A percentile compares a stretch with the other conserved stretches of the same genome.
These are phyloP conservation scores for Fusarium devonianum DNA, from an alignment of 2,329 filamentous ascomycete species.

Conservation along the genomic window DNA sequence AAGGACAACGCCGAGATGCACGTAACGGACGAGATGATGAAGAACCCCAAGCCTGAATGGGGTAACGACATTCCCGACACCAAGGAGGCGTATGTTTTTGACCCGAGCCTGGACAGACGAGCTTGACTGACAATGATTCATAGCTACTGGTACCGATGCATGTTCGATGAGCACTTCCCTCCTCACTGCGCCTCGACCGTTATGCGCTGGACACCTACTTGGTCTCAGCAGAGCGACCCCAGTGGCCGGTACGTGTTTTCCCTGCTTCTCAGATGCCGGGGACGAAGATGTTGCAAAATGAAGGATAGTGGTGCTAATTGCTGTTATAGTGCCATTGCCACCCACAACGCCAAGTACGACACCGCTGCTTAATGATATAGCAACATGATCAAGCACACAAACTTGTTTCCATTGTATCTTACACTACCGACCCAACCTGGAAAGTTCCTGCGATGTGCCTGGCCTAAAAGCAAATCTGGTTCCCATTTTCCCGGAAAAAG, in stretches of 20 bases:
- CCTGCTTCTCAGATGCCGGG: neutral
- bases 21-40: conserved; percentile 97
- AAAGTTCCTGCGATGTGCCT: conserved; percentile 23
- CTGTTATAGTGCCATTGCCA: conserved; percentile 71
- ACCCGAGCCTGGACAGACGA: neutral
- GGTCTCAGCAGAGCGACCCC: conserved; percentile 95
- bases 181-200: conserved; percentile 90
- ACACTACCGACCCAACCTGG: conserved; percentile 12
- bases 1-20: conserved; percentile 92
- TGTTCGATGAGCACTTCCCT: conserved; percentile 99
- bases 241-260: conserved; percentile 75
- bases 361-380: conserved; percentile 48
- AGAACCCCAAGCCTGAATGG: conserved; percentile 98
- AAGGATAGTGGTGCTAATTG: conserved; percentile 22
- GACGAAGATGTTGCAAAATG: neutral
- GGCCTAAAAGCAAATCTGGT: conserved; percentile 46
- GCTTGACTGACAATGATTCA: conserved; percentile 36
- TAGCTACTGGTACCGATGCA: conserved; percentile 94
- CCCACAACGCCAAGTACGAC: conserved; percentile 78
- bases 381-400: conserved; percentile 25
- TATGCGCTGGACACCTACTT: conserved; percentile 95
- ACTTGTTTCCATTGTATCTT: conserved; percentile 37
- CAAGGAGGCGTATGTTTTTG: conserved; percentile 81
- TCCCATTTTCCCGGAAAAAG: conserved; percentile 59
- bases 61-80: conserved; percentile 89